Conservation (phyloP, 345 rosid species). For the rapeseed (Brassica napus) region DNA sequence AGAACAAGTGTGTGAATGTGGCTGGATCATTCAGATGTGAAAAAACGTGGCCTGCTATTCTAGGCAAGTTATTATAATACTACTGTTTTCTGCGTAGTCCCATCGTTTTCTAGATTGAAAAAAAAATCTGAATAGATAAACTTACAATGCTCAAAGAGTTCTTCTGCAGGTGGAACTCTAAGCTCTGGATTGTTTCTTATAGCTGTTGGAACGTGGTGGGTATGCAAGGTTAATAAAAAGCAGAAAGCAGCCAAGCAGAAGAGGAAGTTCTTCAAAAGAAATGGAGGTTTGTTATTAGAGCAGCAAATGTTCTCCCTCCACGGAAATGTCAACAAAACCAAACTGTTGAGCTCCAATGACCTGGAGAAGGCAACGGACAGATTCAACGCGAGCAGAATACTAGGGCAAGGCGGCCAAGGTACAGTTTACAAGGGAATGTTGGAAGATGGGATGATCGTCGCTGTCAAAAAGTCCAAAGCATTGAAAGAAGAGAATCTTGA, state of each 20-base stretch:
- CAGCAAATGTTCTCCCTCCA: slow-evolving; percentile 28
- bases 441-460: slow-evolving; percentile 39
- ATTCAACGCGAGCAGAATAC: slow-evolving; percentile 18
- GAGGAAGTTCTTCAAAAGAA: slow-evolving; percentile 33
- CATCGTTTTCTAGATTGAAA: background rate
- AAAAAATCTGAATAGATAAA: background rate
- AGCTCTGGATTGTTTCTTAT: slow-evolving; percentile 22
- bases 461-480: slow-evolving; percentile 48
- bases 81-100: background rate
- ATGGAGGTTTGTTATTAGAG: slow-evolving; percentile 42
- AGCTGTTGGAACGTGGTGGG: background rate
- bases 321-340: slow-evolving; percentile 21
- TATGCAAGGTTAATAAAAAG: slow-evolving; percentile 8
- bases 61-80: background rate
- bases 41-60: slow-evolving; percentile 25
- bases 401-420: slow-evolving; percentile 34
- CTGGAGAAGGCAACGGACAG: slow-evolving; percentile 26
- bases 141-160: background rate
- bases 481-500: slow-evolving; percentile 43
- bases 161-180: slow-evolving; percentile 18
- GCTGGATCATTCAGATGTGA: slow-evolving; percentile 22
- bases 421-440: slow-evolving; percentile 8
- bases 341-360: slow-evolving; percentile 24
- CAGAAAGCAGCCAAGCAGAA: slow-evolving; percentile 13
- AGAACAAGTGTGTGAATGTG: slow-evolving; percentile 6